Conservation (phyloP, 106 monocot species). For the Phalaenopsis aphrodite region DNA sequence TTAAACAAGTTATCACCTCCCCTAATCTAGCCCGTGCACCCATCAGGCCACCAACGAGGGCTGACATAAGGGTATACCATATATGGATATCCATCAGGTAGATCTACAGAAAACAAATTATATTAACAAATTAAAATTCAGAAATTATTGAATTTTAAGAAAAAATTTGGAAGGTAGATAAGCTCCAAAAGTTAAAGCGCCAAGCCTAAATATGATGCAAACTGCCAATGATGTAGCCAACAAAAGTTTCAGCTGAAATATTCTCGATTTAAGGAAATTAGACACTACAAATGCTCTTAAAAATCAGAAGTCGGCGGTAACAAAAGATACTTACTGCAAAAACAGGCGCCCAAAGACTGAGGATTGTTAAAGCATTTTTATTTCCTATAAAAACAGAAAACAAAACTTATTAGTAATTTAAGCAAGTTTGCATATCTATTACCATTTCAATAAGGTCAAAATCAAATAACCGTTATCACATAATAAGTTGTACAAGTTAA, state of each 20-base stretch:
- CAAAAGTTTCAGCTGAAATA: neutral
- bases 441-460: neutral
- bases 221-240: neutral
- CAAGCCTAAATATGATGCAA: slow-evolving; percentile 1
- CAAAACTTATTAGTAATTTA: neutral
- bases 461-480: neutral
- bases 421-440: neutral
- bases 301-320: neutral
- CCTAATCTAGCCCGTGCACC: slow-evolving; percentile 91
- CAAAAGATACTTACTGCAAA: slow-evolving; percentile 54
- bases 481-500: slow-evolving; percentile 2
- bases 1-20: slow-evolving; percentile 43
- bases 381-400: slow-evolving; percentile 47
- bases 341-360: slow-evolving; percentile 92
- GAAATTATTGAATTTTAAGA: neutral
- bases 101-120: slow-evolving; percentile 37
- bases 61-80: slow-evolving; percentile 84
- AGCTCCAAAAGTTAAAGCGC: neutral
- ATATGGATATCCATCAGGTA: slow-evolving; percentile 96
- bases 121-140: slow-evolving; percentile 2
- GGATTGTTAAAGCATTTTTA: slow-evolving; percentile 81
- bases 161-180: neutral
- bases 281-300: neutral
- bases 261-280: neutral
- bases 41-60: slow-evolving; percentile 80